Conservation (phyloP, 805 yeast genomes). For the Starmerella sirachaensis region DNA sequence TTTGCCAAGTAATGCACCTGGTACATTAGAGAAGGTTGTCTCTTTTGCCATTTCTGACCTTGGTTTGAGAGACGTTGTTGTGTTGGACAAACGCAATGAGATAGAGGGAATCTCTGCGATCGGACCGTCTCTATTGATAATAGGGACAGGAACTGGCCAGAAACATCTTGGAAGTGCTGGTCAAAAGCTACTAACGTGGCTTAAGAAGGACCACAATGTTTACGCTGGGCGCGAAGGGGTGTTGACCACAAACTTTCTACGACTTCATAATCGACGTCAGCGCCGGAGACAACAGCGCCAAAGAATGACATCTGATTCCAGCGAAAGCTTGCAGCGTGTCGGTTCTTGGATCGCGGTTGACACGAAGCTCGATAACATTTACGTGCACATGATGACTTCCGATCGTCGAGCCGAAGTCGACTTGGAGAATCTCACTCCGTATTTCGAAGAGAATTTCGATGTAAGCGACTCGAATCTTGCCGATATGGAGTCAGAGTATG, state of each 20-base stretch:
- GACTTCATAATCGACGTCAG: conserved; percentile 41
- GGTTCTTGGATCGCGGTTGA: conserved; percentile 82
- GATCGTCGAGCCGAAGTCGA: conserved; percentile 57
- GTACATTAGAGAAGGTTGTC: conserved; percentile 35
- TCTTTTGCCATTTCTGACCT: conserved; percentile 43
- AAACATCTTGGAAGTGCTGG: conserved; percentile 67
- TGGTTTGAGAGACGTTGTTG: conserved; percentile 49
- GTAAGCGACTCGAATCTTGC: background rate
- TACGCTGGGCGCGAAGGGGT: conserved; percentile 61
- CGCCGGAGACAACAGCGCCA: conserved; percentile 42
- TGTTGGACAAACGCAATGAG: conserved; percentile 50
- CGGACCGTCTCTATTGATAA: conserved; percentile 39
- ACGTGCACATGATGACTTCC: conserved; percentile 60
- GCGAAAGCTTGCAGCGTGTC: conserved; percentile 28
- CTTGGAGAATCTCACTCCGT: conserved; percentile 46
- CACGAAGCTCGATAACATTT: conserved; percentile 48
- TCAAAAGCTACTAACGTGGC: conserved; percentile 40
- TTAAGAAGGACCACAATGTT: conserved; percentile 41
- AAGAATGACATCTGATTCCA: conserved; percentile 19
- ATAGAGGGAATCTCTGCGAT: conserved; percentile 25
- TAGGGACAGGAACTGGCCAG: conserved; percentile 65
- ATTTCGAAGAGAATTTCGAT: conserved; percentile 28
- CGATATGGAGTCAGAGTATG: conserved; percentile 1
- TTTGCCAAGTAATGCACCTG: conserved; percentile 51
- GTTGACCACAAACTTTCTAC: conserved; percentile 43